Conservation (phyloP, 305 asterid genomes). For the Nicotiana rustica region DNA sequence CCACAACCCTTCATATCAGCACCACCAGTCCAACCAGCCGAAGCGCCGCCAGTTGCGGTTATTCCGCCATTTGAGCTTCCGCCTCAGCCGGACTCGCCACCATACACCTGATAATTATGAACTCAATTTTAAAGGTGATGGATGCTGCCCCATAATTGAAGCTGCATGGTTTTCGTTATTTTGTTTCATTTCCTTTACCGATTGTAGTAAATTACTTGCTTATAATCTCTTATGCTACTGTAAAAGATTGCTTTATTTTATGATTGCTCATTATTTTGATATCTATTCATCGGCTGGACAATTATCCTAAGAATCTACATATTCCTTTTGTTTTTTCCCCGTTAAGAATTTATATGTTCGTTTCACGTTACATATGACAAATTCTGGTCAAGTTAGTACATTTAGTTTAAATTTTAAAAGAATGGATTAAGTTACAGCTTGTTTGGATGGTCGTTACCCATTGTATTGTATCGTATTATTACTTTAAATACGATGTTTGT, state of each 20-base stretch:
- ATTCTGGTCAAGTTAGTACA: neutral
- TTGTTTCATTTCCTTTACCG: too few species aligned
- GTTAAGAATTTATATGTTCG: neutral
- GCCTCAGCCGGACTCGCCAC: constrained; percentile 21
- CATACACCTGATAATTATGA: neutral
- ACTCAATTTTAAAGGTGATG: neutral
- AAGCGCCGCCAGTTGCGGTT: constrained; percentile 35
- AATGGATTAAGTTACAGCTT: too few species aligned
- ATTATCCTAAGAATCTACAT: neutral
- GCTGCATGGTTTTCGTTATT: neutral
- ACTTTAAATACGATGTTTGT: too few species aligned
- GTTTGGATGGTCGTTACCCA: too few species aligned
- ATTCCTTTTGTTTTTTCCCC: too few species aligned
- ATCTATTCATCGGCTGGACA: neutral
- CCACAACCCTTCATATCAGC: constrained; percentile 38
- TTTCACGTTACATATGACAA: neutral
- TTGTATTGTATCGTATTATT: too few species aligned
- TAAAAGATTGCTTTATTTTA: neutral
- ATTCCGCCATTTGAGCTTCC: constrained; percentile 40
- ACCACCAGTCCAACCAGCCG: constrained; percentile 32
- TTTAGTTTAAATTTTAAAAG: neutral
- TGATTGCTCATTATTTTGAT: neutral
- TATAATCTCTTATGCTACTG: neutral
- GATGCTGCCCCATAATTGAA: neutral
- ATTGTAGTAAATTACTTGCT: neutral